Evolutionary conservation across 83 land plant genomes (phyloP).

Genomic region (Picea abies): DNA sequence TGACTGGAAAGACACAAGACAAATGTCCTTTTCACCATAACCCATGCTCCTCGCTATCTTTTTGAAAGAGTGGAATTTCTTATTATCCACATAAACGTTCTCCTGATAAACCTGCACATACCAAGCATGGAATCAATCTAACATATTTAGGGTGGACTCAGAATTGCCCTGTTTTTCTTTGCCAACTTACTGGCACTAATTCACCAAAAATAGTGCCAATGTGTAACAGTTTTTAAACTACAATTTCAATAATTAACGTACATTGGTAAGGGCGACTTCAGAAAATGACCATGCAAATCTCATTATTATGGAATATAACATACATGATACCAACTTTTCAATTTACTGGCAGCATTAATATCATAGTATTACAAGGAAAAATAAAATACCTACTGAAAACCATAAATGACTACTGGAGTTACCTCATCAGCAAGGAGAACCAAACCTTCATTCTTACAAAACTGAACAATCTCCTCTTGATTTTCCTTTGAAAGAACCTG

Average conservation of each 20-base stretch:
- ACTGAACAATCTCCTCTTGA: conserved; percentile 69
- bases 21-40: conserved; percentile 76
- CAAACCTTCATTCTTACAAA: conserved; percentile 75
- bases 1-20: conserved; percentile 91
- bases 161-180: not conserved
- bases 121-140: conserved; percentile 20
- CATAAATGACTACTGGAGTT: not conserved
- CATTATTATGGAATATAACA: not conserved
- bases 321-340: too few species aligned
- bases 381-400: too few species aligned
- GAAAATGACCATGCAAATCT: not conserved
- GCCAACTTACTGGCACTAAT: not conserved
- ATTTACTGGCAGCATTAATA: not conserved
- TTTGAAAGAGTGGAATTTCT: conserved; percentile 91
- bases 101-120: conserved; percentile 93
- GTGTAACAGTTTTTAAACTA: not conserved
- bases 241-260: not conserved
- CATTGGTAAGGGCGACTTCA: not conserved
- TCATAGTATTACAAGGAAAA: too few species aligned
- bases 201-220: not conserved
- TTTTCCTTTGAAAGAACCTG: conserved; percentile 93
- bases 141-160: not conserved
- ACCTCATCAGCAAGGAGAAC: conserved; percentile 94
- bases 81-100: conserved; percentile 86
- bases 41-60: conserved; percentile 92